phyloP scores from a whole-genome alignment of 805 yeast genomes.

The Saturnispora besseyi region DNA sequence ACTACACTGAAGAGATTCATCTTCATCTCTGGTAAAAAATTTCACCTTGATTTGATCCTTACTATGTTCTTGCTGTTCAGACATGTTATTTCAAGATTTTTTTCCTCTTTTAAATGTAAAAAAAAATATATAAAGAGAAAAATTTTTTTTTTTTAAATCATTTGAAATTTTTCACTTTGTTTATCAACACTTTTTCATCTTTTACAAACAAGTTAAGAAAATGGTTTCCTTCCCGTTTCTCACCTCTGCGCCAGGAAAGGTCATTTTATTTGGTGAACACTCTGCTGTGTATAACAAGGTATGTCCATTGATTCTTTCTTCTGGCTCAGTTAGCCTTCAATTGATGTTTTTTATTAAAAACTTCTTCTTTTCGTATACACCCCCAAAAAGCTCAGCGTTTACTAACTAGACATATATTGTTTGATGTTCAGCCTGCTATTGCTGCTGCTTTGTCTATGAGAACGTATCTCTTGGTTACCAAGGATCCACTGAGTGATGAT shows the following conservation, averaged over 20 bases:
- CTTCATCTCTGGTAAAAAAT: constrained; percentile 80
- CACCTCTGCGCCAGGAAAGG: constrained; percentile 94
- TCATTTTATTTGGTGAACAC: constrained; percentile 93
- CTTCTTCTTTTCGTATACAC: neutral
- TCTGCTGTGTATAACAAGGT: constrained; percentile 83
- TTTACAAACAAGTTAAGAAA: neutral
- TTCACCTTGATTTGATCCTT: constrained; percentile 60
- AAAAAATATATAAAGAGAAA: neutral
- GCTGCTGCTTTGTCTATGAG: constrained; percentile 90
- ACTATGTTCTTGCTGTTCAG: constrained; percentile 6
- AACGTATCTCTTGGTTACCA: constrained; percentile 64
- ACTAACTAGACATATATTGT: neutral
- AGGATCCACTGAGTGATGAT: constrained; percentile 29
- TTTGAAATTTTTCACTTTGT: neutral
- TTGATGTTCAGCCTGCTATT: constrained; percentile 59
- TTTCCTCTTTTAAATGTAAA: neutral
- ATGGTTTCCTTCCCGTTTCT: constrained; percentile 42
- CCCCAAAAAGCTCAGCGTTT: neutral
- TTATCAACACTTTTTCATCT: neutral
- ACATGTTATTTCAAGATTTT: constrained; percentile 8
- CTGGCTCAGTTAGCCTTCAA: neutral
- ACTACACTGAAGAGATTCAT: constrained; percentile 57
- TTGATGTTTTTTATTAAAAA: neutral
- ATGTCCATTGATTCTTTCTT: constrained; percentile 14
- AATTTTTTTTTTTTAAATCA: neutral